phyloP scores from a whole-genome alignment of 768 basidiomycete species.

The Hericium coralloides region DNA sequence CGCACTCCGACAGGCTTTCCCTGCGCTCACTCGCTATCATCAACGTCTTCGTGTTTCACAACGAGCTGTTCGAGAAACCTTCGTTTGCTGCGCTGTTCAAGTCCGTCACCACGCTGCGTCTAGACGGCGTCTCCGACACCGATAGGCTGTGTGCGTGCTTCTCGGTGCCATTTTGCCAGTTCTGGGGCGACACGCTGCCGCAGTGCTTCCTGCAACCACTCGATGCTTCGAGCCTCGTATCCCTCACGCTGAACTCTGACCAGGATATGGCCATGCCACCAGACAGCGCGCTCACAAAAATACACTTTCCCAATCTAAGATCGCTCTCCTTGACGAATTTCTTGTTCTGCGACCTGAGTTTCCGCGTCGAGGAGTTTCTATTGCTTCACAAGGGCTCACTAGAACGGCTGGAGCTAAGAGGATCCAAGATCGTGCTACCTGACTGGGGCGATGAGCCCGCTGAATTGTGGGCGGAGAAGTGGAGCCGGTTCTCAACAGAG shows the following conservation, averaged over 20 bases:
- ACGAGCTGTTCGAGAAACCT: background rate
- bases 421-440: background rate
- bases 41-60: background rate
- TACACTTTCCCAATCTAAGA: background rate
- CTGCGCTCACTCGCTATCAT: background rate
- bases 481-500: background rate
- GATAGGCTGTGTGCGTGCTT: background rate
- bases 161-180: background rate
- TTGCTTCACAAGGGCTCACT: background rate
- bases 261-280: background rate
- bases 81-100: background rate
- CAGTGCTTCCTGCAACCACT: background rate
- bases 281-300: background rate
- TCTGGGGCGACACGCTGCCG: background rate
- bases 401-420: background rate
- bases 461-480: background rate
- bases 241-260: background rate
- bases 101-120: background rate
- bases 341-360: background rate
- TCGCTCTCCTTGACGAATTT: background rate
- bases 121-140: background rate
- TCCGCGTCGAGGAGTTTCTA: background rate
- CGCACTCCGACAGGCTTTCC: background rate
- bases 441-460: background rate
- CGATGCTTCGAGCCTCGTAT: background rate